phyloP scores from a whole-genome alignment of 2,329 filamentous ascomycete species.

The Rhinocladiella mackenziei region DNA sequence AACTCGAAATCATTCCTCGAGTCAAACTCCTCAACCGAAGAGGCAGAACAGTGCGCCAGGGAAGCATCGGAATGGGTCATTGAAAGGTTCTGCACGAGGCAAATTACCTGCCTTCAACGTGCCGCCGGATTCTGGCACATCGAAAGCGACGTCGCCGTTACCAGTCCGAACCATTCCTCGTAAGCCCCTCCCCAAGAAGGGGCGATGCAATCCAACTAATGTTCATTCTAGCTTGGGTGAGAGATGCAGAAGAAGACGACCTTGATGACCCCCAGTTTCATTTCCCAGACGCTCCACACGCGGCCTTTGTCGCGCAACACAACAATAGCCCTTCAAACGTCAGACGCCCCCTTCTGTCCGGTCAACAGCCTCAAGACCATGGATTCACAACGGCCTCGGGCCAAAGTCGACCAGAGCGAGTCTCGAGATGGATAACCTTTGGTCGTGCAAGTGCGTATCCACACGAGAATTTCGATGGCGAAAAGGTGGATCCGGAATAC shows the following conservation, averaged over 20 bases:
- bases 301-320: conserved; percentile 45
- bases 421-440: conserved; percentile 48
- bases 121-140: conserved; percentile 3
- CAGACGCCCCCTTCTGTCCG: conserved; percentile 26
- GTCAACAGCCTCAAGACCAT: conserved; percentile 11
- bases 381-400: conserved; percentile 18
- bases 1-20: conserved; percentile 2
- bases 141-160: conserved; percentile 11
- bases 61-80: conserved; percentile 11
- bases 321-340: conserved; percentile 40
- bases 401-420: conserved; percentile 30
- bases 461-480: conserved; percentile 36
- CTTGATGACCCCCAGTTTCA: conserved; percentile 35
- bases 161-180: conserved; percentile 23
- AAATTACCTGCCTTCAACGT: not conserved
- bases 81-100: conserved; percentile 11
- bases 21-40: conserved; percentile 6
- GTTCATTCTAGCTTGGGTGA: conserved; percentile 38
- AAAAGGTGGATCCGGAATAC: conserved; percentile 45
- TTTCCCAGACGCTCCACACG: conserved; percentile 37
- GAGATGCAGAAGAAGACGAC: conserved; percentile 41
- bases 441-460: conserved; percentile 43
- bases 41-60: conserved; percentile 9
- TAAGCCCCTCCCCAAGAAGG: conserved; percentile 2
- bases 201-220: not conserved